Evolutionary conservation across 192 early-diverging fungal genomes (phyloP).

Genomic region (Gaertneriomyces sp.): DNA sequence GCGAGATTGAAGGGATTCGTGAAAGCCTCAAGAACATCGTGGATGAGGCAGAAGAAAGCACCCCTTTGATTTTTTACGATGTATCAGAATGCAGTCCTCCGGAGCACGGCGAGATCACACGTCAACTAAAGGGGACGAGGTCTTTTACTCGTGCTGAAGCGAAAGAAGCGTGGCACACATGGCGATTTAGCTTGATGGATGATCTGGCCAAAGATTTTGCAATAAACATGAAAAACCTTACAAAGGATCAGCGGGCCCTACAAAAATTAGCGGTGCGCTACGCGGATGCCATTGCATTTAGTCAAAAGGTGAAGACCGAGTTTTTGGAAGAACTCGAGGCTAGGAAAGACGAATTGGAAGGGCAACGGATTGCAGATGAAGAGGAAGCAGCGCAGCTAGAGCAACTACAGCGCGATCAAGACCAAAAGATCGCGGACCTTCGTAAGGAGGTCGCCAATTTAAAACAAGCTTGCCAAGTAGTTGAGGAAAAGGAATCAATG

Average conservation of each 20-base stretch:
- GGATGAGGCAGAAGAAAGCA: constrained; percentile 13
- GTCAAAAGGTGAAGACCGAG: not conserved
- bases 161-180: constrained; percentile 35
- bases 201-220: constrained; percentile 16
- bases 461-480: too few relatives aligned
- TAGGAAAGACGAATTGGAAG: too few relatives aligned
- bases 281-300: not conserved
- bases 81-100: constrained; percentile 13
- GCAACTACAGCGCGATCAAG: too few relatives aligned
- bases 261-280: not conserved
- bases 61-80: constrained; percentile 33
- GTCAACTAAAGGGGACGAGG: constrained; percentile 26
- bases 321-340: too few relatives aligned
- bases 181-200: constrained; percentile 28
- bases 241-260: constrained; percentile 2
- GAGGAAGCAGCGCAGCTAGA: too few relatives aligned
- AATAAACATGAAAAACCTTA: constrained; percentile 8
- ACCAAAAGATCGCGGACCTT: too few relatives aligned
- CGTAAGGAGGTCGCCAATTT: too few relatives aligned
- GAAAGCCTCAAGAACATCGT: constrained; percentile 22
- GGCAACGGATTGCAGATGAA: too few relatives aligned
- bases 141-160: constrained; percentile 27
- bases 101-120: constrained; percentile 19
- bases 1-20: constrained; percentile 27
- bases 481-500: too few relatives aligned